Evolutionary conservation across 2,329 filamentous ascomycete species (phyloP), one percentile per base, ranked within the genome.

Genomic region (Amauroascus niger): DNA sequence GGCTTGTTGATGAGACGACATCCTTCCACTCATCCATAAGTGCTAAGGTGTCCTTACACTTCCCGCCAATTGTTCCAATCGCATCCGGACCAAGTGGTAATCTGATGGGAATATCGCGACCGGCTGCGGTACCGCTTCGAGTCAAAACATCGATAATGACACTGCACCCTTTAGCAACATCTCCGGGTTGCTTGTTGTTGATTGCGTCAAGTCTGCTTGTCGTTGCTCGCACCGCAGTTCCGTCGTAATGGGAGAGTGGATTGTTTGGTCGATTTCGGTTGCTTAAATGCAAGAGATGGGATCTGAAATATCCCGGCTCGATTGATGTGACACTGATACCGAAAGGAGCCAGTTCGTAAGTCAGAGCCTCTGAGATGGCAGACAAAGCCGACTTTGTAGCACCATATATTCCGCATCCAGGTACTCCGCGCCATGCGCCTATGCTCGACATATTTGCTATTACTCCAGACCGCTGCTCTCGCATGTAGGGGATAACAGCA

Each of bases 111-210:
- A 83, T 66, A 18, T 74, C 70, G 58, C 65, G 76, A 0, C 76
- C 79, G 55, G 65, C 63, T 18, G 70, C 77, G 22, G 68, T 67
- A 0, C 79, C 79, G 1, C 67, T 72, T 41, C 68, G 68, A 6
- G 76, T 80, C 58, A 84, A 58, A 13, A 80, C 68, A 58, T 84
- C 80, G 4, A 82, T 71, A 26, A 81, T 68, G 0, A 78, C 71
- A 53, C 66, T 70, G 6, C 69, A 67, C 0, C 76, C 80, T 68
- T 81, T 81, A 16, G 64, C 65, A 2, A 79, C 71, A 60, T 83
- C 79, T 0, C 80, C 80, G 0, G 69, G 72, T 66, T 83, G 79
- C 0, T 74, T 72, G 14, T 74, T 69, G 56, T 81, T 66, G 9
- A 65, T 64, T 2, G 43, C 40, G 2, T 64, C 62, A 30, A 79